A percentile compares a stretch with the other conserved stretches of the same genome.
Conservation (phyloP, 2,329 filamentous ascomycete genomes). For the Trichoderma sp. region DNA sequence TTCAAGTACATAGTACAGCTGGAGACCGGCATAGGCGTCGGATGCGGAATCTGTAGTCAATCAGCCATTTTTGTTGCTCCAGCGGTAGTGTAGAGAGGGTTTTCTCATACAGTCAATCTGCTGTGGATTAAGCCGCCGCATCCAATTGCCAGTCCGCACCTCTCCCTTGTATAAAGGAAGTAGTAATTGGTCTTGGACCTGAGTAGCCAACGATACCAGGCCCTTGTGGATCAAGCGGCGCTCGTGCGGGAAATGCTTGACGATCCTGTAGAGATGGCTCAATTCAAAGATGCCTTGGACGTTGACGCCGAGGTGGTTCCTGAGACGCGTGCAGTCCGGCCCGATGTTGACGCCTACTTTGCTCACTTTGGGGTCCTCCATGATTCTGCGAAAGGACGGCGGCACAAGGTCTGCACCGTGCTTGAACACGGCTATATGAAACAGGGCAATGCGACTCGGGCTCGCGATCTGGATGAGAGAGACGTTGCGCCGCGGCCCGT, state of each 20-base stretch:
- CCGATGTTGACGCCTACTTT: slow-evolving; percentile 79
- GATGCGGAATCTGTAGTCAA: slow-evolving; percentile 66
- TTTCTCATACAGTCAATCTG: slow-evolving; percentile 68
- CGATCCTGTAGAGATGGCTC: slow-evolving; percentile 76
- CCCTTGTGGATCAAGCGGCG: slow-evolving; percentile 64
- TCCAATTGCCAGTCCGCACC: slow-evolving; percentile 78
- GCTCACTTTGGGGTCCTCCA: slow-evolving; percentile 68
- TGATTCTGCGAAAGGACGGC: slow-evolving; percentile 68
- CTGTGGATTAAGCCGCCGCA: slow-evolving; percentile 56
- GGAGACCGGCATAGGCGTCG: slow-evolving; percentile 78
- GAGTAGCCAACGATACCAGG: slow-evolving; percentile 65
- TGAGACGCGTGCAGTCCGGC: slow-evolving; percentile 69
- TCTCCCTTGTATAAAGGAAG: slow-evolving; percentile 75
- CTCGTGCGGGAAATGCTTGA: slow-evolving; percentile 62
- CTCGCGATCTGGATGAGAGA: slow-evolving; percentile 83
- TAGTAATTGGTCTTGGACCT: slow-evolving; percentile 70
- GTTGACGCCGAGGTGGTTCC: slow-evolving; percentile 64
- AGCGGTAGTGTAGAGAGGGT: neutral
- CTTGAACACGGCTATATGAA: slow-evolving; percentile 72
- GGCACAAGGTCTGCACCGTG: slow-evolving; percentile 62
- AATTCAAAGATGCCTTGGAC: slow-evolving; percentile 74
- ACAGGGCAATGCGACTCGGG: slow-evolving; percentile 73
- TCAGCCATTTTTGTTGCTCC: neutral
- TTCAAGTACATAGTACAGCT: slow-evolving; percentile 73
- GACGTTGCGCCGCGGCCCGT: slow-evolving; percentile 65